Evolutionary conservation across 1,284 basidiomycete genomes (phyloP), one percentile per base, ranked within the genome.

Genomic region (Thelephora terrestris): DNA sequence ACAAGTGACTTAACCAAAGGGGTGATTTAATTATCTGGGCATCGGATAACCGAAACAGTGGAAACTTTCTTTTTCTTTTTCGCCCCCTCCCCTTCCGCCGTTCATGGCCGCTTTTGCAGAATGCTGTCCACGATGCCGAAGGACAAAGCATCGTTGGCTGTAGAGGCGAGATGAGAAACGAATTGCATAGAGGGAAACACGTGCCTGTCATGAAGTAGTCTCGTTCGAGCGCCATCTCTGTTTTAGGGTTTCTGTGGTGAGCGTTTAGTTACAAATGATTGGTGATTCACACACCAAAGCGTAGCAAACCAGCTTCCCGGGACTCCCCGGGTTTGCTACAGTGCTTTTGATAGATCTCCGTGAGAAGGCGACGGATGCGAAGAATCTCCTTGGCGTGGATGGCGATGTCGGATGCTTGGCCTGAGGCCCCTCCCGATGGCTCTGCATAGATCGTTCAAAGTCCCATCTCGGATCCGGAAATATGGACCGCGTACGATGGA

Each of bases 321-420:
- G 64, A 72, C 65, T 95, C 91, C 36, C 71, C 79, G 29, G 74
- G 69, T 55, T 73, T 74, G 18, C 66, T 74, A 63, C 91, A 94
- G 58, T 90, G 86, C 55, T 71, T 71, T 64, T 85, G 83, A 69
- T 94, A 94, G 58, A 95, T 91, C 50, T 75, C 74, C 17, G 91
- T 95, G 50, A 93, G 71, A 12, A 85, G 66, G 52, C 86, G 76
- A 38, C 91, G 78, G 51, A 94, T 82, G 34, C 91, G 81, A 32
- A 96, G 73, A 57, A 96, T 96, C 68, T 96, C 91, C 63, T 86
- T 88, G 1, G 92, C 92, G 58, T 93, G 90, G 52, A 96, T 92
- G 14, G 90, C 90, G 54, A 96, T 93, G 67, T 96, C 92, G 39
- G 85, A 85, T 21, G 93, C 92, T 66, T 93, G 91, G 3, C 92